Evolutionary conservation across 2,329 filamentous ascomycete genomes (phyloP).

Genomic region (Colletotrichum sojae): DNA sequence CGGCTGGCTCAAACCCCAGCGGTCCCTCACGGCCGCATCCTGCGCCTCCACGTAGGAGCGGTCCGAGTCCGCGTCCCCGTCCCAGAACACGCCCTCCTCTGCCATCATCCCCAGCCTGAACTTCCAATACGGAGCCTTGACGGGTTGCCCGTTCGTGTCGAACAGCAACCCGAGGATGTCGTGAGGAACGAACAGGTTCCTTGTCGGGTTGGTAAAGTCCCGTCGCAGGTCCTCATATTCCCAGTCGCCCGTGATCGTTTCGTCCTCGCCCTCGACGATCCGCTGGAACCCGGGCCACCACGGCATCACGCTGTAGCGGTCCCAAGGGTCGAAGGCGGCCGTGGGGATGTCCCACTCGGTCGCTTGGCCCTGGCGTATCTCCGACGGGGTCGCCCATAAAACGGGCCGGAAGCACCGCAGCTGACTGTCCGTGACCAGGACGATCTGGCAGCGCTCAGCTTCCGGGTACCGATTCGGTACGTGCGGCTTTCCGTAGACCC

Average conservation of each 20-base stretch:
- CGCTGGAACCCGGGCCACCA: conserved; percentile 26
- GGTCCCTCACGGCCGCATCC: background rate
- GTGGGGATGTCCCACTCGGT: conserved; percentile 2
- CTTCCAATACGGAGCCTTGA: too few relatives aligned
- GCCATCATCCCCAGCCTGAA: too few relatives aligned
- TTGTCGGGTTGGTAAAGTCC: background rate
- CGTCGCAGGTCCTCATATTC: background rate
- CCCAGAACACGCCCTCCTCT: background rate
- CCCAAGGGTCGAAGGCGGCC: conserved; percentile 3
- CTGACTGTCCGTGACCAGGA: conserved; percentile 15
- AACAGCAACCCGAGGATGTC: background rate
- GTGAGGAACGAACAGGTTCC: too few relatives aligned
- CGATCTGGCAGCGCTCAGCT: conserved; percentile 5
- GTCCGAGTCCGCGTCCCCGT: conserved; percentile 1
- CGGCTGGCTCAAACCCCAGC: background rate
- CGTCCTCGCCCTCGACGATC: background rate
- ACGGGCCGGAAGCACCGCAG: conserved; percentile 27
- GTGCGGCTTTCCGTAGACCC: conserved; percentile 4
- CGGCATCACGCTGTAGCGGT: conserved; percentile 28
- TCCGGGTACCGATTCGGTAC: background rate
- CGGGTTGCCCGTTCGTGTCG: background rate
- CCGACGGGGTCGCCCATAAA: background rate
- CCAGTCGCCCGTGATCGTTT: background rate
- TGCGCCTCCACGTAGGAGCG: background rate
- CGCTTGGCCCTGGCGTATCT: background rate